These are phyloP conservation scores for Xylaria sp. DNA, from an alignment of 2,329 filamentous ascomycete genomes.

Conservation along the genomic window DNA sequence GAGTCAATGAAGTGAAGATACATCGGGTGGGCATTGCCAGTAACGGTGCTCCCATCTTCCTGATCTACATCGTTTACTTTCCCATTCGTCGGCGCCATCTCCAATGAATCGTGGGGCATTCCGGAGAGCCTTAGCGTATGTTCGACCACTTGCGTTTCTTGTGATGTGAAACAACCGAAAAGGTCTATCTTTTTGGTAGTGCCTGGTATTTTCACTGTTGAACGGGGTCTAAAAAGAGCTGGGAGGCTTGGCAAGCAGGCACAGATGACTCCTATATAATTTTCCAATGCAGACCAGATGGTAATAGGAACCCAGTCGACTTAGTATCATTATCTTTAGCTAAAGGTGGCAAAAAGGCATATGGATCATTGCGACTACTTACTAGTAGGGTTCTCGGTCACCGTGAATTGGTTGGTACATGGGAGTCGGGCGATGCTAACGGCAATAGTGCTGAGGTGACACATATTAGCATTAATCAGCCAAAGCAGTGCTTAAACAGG, in stretches of 20 bases:
- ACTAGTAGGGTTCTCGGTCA: slow-evolving; percentile 26
- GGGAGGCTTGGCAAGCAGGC: slow-evolving; percentile 31
- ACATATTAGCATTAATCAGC: not conserved
- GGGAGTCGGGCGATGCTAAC: slow-evolving; percentile 27
- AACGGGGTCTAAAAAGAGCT: slow-evolving; percentile 21
- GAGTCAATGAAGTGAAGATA: slow-evolving; percentile 1
- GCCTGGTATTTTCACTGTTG: not conserved
- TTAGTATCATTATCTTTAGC: slow-evolving; percentile 10
- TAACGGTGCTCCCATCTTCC: not conserved
- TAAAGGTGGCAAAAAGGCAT: not conserved
- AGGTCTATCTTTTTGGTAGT: slow-evolving; percentile 1
- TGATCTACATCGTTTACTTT: not conserved
- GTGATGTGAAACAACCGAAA: not conserved
- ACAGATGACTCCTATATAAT: slow-evolving; percentile 31
- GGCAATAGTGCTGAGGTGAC: slow-evolving; percentile 18
- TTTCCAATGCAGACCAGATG: slow-evolving; percentile 27
- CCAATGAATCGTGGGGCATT: not conserved
- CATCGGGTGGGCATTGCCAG: not conserved
- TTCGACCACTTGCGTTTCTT: not conserved
- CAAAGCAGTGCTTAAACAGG: not conserved
- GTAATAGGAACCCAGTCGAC: slow-evolving; percentile 34
- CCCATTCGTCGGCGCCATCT: slow-evolving; percentile 6
- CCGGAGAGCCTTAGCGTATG: not conserved
- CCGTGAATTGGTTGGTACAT: slow-evolving; percentile 27
- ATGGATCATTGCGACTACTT: not conserved